These are phyloP conservation scores for Cryphonectria naterciae DNA, from an alignment of 2,329 filamentous ascomycete genomes.

Conservation along the genomic window DNA sequence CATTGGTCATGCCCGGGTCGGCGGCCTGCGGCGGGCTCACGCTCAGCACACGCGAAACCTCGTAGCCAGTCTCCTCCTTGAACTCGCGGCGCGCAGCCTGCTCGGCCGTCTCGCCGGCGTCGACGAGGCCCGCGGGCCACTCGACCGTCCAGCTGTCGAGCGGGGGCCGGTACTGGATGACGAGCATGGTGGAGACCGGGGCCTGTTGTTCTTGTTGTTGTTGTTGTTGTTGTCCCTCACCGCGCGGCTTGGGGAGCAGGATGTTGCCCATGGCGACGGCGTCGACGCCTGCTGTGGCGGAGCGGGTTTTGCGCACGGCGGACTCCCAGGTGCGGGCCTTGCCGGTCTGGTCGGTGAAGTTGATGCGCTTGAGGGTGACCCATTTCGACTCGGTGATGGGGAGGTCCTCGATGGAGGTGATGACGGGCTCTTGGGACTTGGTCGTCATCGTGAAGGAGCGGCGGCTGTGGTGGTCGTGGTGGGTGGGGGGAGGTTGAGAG, in stretches of 20 bases:
- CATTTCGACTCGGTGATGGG: slow-evolving; percentile 57
- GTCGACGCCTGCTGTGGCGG: slow-evolving; percentile 56
- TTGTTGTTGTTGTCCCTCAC: neutral
- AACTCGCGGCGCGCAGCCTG: slow-evolving; percentile 57
- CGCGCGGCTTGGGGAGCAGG: slow-evolving; percentile 49
- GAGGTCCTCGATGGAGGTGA: slow-evolving; percentile 52
- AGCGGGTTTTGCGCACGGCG: slow-evolving; percentile 60
- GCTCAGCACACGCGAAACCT: slow-evolving; percentile 49
- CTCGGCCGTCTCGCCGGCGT: slow-evolving; percentile 55
- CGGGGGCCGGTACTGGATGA: slow-evolving; percentile 58
- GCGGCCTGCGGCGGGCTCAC: slow-evolving; percentile 58
- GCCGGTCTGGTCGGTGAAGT: slow-evolving; percentile 61
- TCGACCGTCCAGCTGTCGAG: slow-evolving; percentile 57
- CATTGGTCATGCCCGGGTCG: slow-evolving; percentile 62
- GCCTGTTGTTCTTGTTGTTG: too few relatives aligned
- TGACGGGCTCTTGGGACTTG: slow-evolving; percentile 49
- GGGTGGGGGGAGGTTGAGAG: neutral
- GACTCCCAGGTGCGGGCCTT: slow-evolving; percentile 62
- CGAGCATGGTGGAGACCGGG: slow-evolving; percentile 47
- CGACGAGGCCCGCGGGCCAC: slow-evolving; percentile 58
- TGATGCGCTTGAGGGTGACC: slow-evolving; percentile 59
- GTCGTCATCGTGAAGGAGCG: slow-evolving; percentile 40
- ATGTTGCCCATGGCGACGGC: slow-evolving; percentile 67
- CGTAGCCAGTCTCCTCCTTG: slow-evolving; percentile 59
- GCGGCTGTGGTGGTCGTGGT: neutral